phyloP scores from a whole-genome alignment of 495 filamentous ascomycete species.

The Aspergillus sclerotiicarbonarius region DNA sequence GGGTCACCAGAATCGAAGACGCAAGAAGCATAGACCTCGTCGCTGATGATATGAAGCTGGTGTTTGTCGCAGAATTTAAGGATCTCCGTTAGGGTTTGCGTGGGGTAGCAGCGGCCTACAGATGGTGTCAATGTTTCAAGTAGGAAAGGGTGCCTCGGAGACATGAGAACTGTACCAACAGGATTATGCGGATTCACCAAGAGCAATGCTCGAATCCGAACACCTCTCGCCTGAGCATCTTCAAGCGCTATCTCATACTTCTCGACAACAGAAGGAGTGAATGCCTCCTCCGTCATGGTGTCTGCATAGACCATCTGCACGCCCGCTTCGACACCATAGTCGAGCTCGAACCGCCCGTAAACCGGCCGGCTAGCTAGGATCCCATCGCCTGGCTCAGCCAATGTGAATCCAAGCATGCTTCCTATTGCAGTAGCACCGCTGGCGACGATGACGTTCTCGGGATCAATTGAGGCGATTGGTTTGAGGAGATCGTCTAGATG shows the following conservation, averaged over 20 bases:
- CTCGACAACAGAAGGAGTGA: conserved; percentile 25
- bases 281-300: conserved; percentile 28
- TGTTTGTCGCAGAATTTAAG: conserved; percentile 52
- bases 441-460: conserved; percentile 34
- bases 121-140: neutral
- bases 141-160: neutral
- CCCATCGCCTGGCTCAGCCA: conserved; percentile 45
- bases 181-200: conserved; percentile 47
- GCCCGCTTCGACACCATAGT: conserved; percentile 35
- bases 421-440: conserved; percentile 36
- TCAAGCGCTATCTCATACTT: conserved; percentile 32
- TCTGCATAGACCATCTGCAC: conserved; percentile 39
- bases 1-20: conserved; percentile 42
- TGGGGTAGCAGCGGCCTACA: conserved; percentile 53
- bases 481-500: conserved; percentile 40
- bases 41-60: conserved; percentile 56
- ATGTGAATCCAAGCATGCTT: conserved; percentile 39
- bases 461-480: conserved; percentile 30
- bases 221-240: conserved; percentile 15
- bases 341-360: conserved; percentile 41
- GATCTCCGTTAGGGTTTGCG: conserved; percentile 45
- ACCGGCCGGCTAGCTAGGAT: conserved; percentile 43
- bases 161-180: conserved; percentile 25
- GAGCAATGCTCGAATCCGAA: conserved; percentile 24
- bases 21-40: conserved; percentile 60